These are phyloP conservation scores for Citropsis articulata DNA, from an alignment of 345 rosid species.

Conservation along the genomic window DNA sequence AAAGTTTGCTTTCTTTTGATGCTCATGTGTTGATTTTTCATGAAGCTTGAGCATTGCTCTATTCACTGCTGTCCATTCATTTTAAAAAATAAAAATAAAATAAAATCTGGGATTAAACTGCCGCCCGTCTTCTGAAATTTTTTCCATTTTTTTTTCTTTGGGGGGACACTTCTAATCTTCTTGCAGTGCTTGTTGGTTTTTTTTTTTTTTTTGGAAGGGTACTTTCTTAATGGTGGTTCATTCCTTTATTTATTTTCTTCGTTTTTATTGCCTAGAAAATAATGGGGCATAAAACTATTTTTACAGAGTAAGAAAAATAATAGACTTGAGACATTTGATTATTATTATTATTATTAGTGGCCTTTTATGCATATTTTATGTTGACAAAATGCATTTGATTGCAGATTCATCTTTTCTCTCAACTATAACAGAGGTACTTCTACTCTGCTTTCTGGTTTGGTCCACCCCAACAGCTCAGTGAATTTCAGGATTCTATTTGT, in stretches of 20 bases:
- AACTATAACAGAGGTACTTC: constrained; percentile 1
- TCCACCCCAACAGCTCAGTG: neutral
- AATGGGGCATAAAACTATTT: neutral
- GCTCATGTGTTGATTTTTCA: neutral
- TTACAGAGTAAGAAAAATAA: too few species aligned
- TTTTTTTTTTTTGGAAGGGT: neutral
- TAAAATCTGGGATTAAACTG: neutral
- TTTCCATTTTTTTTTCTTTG: neutral
- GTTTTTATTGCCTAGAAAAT: neutral
- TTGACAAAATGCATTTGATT: constrained; percentile 7
- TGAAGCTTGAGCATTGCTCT: constrained; percentile 8
- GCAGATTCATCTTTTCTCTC: constrained; percentile 11
- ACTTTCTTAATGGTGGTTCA: neutral
- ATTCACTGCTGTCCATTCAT: neutral
- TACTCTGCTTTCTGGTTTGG: constrained; percentile 1
- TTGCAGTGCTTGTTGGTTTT: neutral
- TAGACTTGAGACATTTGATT: neutral
- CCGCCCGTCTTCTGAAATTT: neutral
- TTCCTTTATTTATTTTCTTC: neutral
- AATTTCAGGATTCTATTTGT: neutral
- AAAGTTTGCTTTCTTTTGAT: neutral
- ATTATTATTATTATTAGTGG: too few species aligned
- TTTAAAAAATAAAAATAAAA: neutral
- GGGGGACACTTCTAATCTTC: neutral
- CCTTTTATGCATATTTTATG: neutral